phyloP scores from a whole-genome alignment of 495 filamentous ascomycete species.

The Umbilicaria muhlenbergii region DNA sequence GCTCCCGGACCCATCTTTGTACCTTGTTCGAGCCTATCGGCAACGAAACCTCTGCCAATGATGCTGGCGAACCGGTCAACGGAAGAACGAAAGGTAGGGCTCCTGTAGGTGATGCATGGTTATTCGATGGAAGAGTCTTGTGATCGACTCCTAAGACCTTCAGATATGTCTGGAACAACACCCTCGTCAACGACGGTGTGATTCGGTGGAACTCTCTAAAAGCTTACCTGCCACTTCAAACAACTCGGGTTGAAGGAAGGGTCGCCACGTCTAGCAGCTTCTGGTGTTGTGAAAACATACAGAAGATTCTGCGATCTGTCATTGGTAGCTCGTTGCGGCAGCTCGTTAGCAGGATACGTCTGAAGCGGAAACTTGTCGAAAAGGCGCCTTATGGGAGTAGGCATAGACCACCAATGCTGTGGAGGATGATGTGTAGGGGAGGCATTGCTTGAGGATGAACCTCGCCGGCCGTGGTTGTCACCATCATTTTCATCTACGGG shows the following conservation, averaged over 20 bases:
- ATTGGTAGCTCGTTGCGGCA: constrained; percentile 48
- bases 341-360: constrained; percentile 60
- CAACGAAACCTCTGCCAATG: not conserved
- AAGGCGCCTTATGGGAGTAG: constrained; percentile 58
- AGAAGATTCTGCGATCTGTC: constrained; percentile 39
- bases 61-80: constrained; percentile 18
- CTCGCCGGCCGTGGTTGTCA: too few relatives aligned
- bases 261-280: constrained; percentile 41
- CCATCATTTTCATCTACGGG: too few relatives aligned
- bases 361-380: constrained; percentile 73
- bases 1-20: constrained; percentile 49
- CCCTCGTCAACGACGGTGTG: not conserved
- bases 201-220: not conserved
- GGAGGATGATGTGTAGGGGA: too few relatives aligned
- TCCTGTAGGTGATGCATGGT: constrained; percentile 84
- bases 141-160: constrained; percentile 60
- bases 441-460: too few relatives aligned
- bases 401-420: constrained; percentile 42
- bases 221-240: constrained; percentile 81
- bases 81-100: constrained; percentile 77
- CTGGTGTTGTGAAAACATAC: constrained; percentile 60
- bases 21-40: constrained; percentile 54
- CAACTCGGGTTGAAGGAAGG: constrained; percentile 89
- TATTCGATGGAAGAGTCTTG: constrained; percentile 57
- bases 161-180: constrained; percentile 54